Evolutionary conservation across 139 green algal genomes (phyloP).

Genomic region (Closterium sp.): DNA sequence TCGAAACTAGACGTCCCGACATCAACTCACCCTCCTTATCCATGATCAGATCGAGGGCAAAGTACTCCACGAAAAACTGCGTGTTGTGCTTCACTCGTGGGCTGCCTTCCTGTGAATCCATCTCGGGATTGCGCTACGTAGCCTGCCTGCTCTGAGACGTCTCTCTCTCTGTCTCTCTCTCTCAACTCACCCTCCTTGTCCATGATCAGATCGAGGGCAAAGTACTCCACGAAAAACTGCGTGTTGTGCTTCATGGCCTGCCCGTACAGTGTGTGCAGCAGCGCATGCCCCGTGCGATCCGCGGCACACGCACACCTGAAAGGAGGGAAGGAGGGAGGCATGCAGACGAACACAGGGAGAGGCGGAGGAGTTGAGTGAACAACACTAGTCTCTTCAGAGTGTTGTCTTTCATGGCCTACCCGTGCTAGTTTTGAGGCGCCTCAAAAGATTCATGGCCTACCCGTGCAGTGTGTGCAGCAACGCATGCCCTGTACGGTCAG

Average conservation of each 20-base stretch:
- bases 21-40: slow-evolving; percentile 42
- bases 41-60: slow-evolving; percentile 98
- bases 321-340: not conserved
- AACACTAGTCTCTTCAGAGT: not conserved
- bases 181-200: slow-evolving; percentile 61
- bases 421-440: too few relatives aligned
- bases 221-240: slow-evolving; percentile 99
- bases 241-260: slow-evolving; percentile 95
- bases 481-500: slow-evolving; percentile 96
- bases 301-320: slow-evolving; percentile 81
- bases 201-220: slow-evolving; percentile 99
- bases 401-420: too few relatives aligned
- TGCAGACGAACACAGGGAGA: too few relatives aligned
- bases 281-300: slow-evolving; percentile 97
- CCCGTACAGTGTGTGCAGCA: slow-evolving; percentile 98
- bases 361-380: too few relatives aligned
- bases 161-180: too few relatives aligned
- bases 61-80: slow-evolving; percentile 99
- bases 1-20: too few relatives aligned
- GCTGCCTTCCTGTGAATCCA: slow-evolving; percentile 87
- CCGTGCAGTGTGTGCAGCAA: slow-evolving; percentile 99
- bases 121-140: too few relatives aligned
- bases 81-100: slow-evolving; percentile 97
- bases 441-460: slow-evolving; percentile 91
- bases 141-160: too few relatives aligned